Evolutionary conservation across 2,329 filamentous ascomycete genomes (phyloP), one percentile per base, ranked within the genome.

Genomic region (Nemania abortiva): DNA sequence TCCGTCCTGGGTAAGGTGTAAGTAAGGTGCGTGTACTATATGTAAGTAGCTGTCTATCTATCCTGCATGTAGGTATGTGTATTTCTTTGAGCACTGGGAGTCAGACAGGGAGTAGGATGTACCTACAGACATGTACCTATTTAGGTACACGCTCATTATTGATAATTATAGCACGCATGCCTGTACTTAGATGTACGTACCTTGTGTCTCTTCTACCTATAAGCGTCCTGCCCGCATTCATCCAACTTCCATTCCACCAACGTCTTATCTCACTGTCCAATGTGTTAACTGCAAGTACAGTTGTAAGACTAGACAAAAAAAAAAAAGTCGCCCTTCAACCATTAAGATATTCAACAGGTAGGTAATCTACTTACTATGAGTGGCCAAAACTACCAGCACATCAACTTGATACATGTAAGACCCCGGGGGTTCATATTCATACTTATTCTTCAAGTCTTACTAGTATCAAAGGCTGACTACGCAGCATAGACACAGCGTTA

Each of bases 1-100:
- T 37, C 27, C 22, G 6, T 31, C 45, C 58, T 61, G 58, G 58
- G 58, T 61, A 61, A 60, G 57, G 57, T 59, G 24, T 58, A 42
- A 18, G 20, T 2, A 34, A 34, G 31, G 31, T 34, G 31, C 9
- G 9, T 34, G 31, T 34, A n/a, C n/a, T n/a, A n/a, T n/a, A n/a
- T n/a, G n/a, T n/a, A n/a, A n/a, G n/a, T n/a, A n/a, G n/a, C 3
- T 22, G 20, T 49, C 45, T 20, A 10, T 20, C 45, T 49, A 6
- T 10, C 18, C 47, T 22, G n/a, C n/a, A n/a, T n/a, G n/a, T 22
- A 49, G 47, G 47, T 49, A 49, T 7, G n/a, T 49, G 10, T 20
- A 47, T 18, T 34, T 6, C 31, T 10, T 34, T 34, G 5, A 34
- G 31, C 6, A 34, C n/a, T n/a, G n/a, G n/a, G n/a, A n/a, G n/a